Conservation (phyloP, 352 stramenopile genomes). For the Phytophthora rubi region DNA sequence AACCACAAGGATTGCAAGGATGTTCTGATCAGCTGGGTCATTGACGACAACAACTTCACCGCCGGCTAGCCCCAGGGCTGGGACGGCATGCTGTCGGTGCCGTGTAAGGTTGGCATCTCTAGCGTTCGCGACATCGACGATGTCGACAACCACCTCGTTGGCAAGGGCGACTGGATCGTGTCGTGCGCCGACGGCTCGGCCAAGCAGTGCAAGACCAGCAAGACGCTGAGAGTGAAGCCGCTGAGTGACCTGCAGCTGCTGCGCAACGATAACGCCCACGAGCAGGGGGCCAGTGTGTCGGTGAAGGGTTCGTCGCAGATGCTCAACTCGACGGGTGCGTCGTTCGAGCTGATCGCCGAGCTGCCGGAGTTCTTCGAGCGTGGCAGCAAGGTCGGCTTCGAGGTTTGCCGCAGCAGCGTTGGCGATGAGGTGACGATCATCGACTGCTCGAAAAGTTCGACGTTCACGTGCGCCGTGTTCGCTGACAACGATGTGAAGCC, state of each 20-base stretch:
- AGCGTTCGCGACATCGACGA: no score
- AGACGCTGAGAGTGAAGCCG: slow-evolving; percentile 62
- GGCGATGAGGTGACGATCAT: slow-evolving; percentile 66
- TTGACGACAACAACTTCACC: no score
- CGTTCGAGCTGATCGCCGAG: slow-evolving; percentile 21
- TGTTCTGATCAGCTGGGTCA: no score
- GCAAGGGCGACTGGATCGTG: slow-evolving; percentile 62
- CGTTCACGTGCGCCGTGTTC: slow-evolving; percentile 53
- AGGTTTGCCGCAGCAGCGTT: slow-evolving; percentile 53
- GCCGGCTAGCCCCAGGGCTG: no score
- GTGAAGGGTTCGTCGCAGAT: slow-evolving; percentile 12
- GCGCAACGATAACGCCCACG: slow-evolving; percentile 44
- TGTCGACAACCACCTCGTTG: no score
- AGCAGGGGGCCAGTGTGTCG: slow-evolving; percentile 35
- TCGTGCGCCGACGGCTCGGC: slow-evolving; percentile 33
- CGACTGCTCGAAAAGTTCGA: slow-evolving; percentile 56
- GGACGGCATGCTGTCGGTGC: no score
- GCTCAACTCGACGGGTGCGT: no score
- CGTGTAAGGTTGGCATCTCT: no score
- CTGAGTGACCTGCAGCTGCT: slow-evolving; percentile 53
- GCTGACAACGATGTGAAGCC: slow-evolving; percentile 40
- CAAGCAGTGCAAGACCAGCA: slow-evolving; percentile 32
- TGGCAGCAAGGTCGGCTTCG: slow-evolving; percentile 60
- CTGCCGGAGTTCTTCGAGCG: slow-evolving; percentile 44
- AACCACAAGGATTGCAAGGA: no score